A percentile compares a stretch with the other conserved stretches of the same genome.
These are phyloP conservation scores for Curvularia lunata DNA, from an alignment of 2,329 filamentous ascomycete genomes.

Conservation along the genomic window DNA sequence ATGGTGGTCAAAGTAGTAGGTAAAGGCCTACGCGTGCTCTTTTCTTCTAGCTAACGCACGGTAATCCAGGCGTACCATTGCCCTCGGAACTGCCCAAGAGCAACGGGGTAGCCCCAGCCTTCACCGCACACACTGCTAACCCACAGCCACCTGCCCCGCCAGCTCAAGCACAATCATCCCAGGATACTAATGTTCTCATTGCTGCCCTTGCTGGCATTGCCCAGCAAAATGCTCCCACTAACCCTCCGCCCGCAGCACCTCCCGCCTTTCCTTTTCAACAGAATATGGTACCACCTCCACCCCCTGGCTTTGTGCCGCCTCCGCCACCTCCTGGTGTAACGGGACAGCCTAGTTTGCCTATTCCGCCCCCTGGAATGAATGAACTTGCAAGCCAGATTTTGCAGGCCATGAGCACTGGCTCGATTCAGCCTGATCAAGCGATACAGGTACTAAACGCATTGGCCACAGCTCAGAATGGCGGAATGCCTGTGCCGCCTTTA, in stretches of 20 bases:
- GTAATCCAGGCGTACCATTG: conserved; percentile 26
- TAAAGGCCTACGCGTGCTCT: conserved; percentile 35
- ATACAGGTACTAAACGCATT: conserved; percentile 43
- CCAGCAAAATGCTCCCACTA: conserved; percentile 41
- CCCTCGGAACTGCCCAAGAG: conserved; percentile 39
- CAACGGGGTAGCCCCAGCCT: conserved; percentile 28
- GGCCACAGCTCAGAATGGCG: conserved; percentile 34
- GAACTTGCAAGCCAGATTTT: conserved; percentile 43
- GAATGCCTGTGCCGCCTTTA: conserved; percentile 35
- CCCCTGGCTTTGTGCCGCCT: conserved; percentile 42
- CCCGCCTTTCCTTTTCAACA: conserved; percentile 39
- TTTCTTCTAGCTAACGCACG: conserved; percentile 19
- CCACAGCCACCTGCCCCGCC: conserved; percentile 29
- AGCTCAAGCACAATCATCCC: conserved; percentile 27
- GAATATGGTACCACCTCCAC: conserved; percentile 40
- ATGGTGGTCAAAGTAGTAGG: conserved; percentile 70
- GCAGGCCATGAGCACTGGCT: conserved; percentile 43
- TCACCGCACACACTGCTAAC: conserved; percentile 40
- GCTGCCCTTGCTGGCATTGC: conserved; percentile 43
- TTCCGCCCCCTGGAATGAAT: conserved; percentile 33
- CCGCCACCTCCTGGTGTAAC: conserved; percentile 34
- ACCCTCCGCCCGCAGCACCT: conserved; percentile 30
- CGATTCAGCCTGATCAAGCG: conserved; percentile 44
- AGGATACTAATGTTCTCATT: conserved; percentile 42
- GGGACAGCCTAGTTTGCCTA: conserved; percentile 32